Base-by-base conservation (phyloP, 2,329 filamentous ascomycete species). In the Xylariaceae sp. region DNA sequence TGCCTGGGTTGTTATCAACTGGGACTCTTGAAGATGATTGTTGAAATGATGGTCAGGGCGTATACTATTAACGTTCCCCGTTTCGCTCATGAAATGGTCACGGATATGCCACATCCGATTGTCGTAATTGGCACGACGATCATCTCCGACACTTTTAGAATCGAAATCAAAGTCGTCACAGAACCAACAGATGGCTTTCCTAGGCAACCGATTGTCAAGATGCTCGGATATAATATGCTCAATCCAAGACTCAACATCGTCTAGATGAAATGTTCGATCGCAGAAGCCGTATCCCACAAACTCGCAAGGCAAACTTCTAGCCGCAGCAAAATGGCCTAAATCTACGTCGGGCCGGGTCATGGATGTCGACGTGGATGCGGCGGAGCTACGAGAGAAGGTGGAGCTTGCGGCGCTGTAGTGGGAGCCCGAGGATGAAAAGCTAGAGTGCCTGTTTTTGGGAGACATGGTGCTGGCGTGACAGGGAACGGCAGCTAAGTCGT, bases 31-130 rank as follows among this genome's bases (percentile, higher is more conserved):
- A 16, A 72, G 79, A 69, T 95, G 91, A 71, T 96, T 91, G 1
- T 92, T 91, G 34, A 92, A 86, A 72, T 97, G 91, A 8, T 92
- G 93, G 63, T 99, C 94, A 3, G 92, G 88, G 37, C 95, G 86
- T 73, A 97, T 98, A 72, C 73, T 16, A 0, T 59, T 24, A 1
- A 41, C 52, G 0, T 47, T 62, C 6, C 53, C 63, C 5, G 63
- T 52, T 0, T 70, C 72, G 3, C 68, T 36, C 11, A 66, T 51
- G 36, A 82, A 73, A 56, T 86, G 83, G 0, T 55, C 53, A 0
- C 70, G 74, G 46, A 85, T 80, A 61, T 87, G 84, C 3, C 66
- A 26, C 79, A 86, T 80, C 2, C 83, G 76, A 1, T 60, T 16
- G 0, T 55, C 28, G 52, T 79, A 81, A 29, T 72, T 75, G 2